A percentile compares a stretch with the other conserved stretches of the same genome.
These are phyloP conservation scores for Ogataea ramenticola DNA, from an alignment of 805 yeast species.

Conservation along the genomic window DNA sequence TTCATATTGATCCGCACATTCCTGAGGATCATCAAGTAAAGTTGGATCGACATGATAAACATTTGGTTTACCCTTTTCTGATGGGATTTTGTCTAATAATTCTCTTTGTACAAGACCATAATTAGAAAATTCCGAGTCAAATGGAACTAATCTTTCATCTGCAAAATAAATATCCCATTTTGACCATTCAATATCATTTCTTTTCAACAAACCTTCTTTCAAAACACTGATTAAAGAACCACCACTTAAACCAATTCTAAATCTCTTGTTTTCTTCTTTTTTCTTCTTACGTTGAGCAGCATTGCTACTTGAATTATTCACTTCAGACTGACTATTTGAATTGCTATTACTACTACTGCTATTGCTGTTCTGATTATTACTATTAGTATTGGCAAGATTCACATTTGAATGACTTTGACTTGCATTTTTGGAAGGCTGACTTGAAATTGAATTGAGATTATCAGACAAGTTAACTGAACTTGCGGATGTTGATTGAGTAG, in stretches of 20 bases:
- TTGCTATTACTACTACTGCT: neutral
- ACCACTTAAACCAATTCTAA: conserved; percentile 87
- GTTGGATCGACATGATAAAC: conserved; percentile 79
- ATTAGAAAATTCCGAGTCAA: conserved; percentile 74
- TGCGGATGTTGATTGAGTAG: conserved; percentile 2
- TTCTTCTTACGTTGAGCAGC: conserved; percentile 33
- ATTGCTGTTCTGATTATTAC: conserved; percentile 2
- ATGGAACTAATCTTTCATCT: conserved; percentile 91
- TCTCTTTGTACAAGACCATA: conserved; percentile 84
- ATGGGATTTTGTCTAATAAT: conserved; percentile 63
- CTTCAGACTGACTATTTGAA: neutral
- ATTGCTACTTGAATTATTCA: neutral
- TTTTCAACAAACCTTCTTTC: conserved; percentile 72
- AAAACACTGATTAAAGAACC: conserved; percentile 86
- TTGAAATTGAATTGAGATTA: neutral
- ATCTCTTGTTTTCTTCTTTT: conserved; percentile 58
- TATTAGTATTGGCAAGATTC: conserved; percentile 3
- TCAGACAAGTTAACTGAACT: neutral
- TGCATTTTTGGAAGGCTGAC: neutral
- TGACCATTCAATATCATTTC: conserved; percentile 74
- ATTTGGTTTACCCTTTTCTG: conserved; percentile 48
- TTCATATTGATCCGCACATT: conserved; percentile 91
- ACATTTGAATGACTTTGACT: conserved; percentile 7
- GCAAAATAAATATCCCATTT: conserved; percentile 96
- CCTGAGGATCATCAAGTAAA: conserved; percentile 73